Evolutionary conservation across 2,329 filamentous ascomycete genomes (phyloP), one percentile per base, ranked within the genome.

Genomic region (Periglandula ipomoeae): DNA sequence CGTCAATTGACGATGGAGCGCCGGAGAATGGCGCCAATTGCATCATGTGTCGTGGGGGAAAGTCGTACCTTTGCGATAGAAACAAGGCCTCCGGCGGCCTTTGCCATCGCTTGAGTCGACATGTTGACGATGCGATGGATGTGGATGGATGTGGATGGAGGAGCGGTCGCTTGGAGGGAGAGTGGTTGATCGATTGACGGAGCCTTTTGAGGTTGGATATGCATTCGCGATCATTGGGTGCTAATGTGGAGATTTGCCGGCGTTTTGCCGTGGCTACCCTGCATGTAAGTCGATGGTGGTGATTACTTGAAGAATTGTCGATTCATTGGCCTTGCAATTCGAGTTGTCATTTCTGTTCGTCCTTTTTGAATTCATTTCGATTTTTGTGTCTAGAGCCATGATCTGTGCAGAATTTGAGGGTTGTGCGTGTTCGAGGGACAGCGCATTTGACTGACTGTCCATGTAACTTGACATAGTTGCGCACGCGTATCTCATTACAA

Each of bases 101-200:
- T 80, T 49, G 73, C 72, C 61, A 69, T 75, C 61, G 70, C 76
- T 69, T 82, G 80, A 57, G 78, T 76, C 59, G 77, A 79, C 81
- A 84, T 84, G 53, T 59, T 73, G 67, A 61, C 65, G 60, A 52
- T 59, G 44, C 35, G 42, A 44, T 49, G 47, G 55, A 49, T 13
- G n/a, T 15, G 20, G 24, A n/a, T 8, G 15, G 17, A 32, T 10
- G 24, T 9, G 9, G 2, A 22, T 22, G 13, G 38, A 40, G 8
- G 26, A 20, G 43, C 41, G 39, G 37, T 50, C 26, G 53, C 17
- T 46, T 52, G n/a, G 47, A 51, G 46, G 54, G 54, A 52, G 32
- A 41, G 47, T 38, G 35, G 17, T 9, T 5, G 7, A 9, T 23
- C 9, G 43, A 20, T 35, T 3, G 20, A 3, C 9, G 10, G 15